A percentile compares a stretch with the other conserved stretches of the same genome.
These are phyloP conservation scores for Cytospora paraplurivora DNA, from an alignment of 2,329 filamentous ascomycete species.

Conservation along the genomic window DNA sequence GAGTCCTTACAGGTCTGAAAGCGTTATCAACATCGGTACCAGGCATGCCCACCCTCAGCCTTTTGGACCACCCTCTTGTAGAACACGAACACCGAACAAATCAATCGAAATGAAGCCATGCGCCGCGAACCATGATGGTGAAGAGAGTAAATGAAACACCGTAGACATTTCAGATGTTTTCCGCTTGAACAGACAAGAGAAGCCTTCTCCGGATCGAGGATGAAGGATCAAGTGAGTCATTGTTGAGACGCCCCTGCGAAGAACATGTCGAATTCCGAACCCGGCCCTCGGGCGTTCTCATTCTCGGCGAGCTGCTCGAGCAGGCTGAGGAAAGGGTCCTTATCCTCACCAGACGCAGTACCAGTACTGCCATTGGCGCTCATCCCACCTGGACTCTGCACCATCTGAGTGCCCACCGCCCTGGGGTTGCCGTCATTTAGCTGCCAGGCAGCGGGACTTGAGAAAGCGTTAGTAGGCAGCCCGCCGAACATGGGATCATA, in stretches of 20 bases:
- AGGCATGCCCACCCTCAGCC: background rate
- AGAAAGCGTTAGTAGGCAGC: slow-evolving; percentile 54
- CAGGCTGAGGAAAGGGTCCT: slow-evolving; percentile 78
- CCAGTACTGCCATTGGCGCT: slow-evolving; percentile 52
- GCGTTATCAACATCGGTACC: background rate
- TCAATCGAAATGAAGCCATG: background rate
- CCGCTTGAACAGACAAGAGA: background rate
- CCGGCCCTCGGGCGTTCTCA: slow-evolving; percentile 68
- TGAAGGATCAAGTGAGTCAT: background rate
- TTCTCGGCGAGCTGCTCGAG: slow-evolving; percentile 83
- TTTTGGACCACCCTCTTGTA: background rate
- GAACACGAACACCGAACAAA: background rate
- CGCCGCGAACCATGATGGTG: background rate
- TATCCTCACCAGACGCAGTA: slow-evolving; percentile 61
- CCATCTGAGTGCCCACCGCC: slow-evolving; percentile 29
- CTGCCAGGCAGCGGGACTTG: slow-evolving; percentile 56
- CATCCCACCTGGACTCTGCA: slow-evolving; percentile 49
- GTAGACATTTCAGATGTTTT: background rate
- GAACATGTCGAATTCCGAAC: slow-evolving; percentile 79
- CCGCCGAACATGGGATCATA: slow-evolving; percentile 65
- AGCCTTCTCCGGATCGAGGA: background rate
- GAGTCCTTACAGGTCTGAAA: background rate
- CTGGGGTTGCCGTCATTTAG: slow-evolving; percentile 38
- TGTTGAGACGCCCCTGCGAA: slow-evolving; percentile 42
- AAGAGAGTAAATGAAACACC: background rate